Conservation (phyloP, 495 filamentous ascomycete genomes). For the Bombardia bombarda region DNA sequence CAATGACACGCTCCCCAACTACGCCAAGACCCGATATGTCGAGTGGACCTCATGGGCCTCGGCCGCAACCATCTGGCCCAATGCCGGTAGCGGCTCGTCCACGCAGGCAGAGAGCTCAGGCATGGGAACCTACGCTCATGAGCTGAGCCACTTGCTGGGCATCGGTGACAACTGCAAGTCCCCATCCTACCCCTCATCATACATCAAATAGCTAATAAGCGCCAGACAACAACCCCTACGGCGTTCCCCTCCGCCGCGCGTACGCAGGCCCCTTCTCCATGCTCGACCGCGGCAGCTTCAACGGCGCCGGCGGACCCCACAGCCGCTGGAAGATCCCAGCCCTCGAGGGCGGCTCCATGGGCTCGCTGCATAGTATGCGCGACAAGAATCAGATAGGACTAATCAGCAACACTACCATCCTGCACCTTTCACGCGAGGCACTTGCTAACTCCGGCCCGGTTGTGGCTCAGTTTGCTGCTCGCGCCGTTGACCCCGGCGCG, state of each 20-base stretch:
- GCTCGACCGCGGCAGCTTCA: background rate
- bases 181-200: background rate
- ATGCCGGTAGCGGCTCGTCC: background rate
- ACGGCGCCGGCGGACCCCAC: background rate
- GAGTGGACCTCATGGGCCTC: background rate
- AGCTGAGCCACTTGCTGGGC: background rate
- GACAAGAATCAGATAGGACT: background rate
- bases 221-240: background rate
- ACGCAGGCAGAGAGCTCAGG: background rate
- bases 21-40: background rate
- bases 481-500: background rate
- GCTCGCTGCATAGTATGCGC: background rate
- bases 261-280: background rate
- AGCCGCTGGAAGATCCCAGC: background rate
- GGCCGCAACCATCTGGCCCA: background rate
- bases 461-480: background rate
- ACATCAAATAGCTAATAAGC: background rate
- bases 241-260: background rate
- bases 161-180: background rate
- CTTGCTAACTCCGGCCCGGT: background rate
- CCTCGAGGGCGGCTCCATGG: background rate
- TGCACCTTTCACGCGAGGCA: background rate
- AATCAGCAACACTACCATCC: background rate
- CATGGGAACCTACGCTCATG: constrained; percentile 1
- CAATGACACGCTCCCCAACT: background rate